A percentile compares a stretch with the other conserved stretches of the same genome.
phyloP scores from a whole-genome alignment of 2,329 filamentous ascomycete species.

The Cytospora piceae region DNA sequence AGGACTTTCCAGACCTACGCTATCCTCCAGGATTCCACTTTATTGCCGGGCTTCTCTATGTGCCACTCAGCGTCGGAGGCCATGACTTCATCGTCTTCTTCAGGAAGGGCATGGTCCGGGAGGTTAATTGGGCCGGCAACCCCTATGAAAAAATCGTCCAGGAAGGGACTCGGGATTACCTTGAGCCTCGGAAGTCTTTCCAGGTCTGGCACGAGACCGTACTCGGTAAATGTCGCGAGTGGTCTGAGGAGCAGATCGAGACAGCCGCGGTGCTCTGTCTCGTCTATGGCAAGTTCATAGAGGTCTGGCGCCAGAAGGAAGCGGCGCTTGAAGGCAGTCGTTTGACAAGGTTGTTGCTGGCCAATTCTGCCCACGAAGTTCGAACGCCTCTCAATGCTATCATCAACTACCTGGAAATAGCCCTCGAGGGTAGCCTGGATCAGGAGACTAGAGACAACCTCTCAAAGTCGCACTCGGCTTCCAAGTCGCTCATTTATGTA shows the following conservation, averaged over 20 bases:
- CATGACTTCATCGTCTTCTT: slow-evolving; percentile 91
- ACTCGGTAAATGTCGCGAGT: slow-evolving; percentile 80
- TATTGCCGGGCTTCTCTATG: slow-evolving; percentile 79
- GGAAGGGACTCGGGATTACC: slow-evolving; percentile 71
- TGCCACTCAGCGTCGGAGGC: slow-evolving; percentile 76
- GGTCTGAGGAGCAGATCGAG: slow-evolving; percentile 87
- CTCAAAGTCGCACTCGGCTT: slow-evolving; percentile 83
- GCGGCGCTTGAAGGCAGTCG: slow-evolving; percentile 80
- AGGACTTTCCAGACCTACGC: slow-evolving; percentile 79
- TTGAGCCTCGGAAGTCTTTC: slow-evolving; percentile 81
- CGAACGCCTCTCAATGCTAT: slow-evolving; percentile 90
- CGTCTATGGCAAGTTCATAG: slow-evolving; percentile 88
- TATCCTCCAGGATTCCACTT: slow-evolving; percentile 79
- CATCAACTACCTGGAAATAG: slow-evolving; percentile 93
- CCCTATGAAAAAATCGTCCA: slow-evolving; percentile 79
- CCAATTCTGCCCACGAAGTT: slow-evolving; percentile 90
- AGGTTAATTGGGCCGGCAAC: slow-evolving; percentile 86
- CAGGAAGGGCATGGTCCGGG: slow-evolving; percentile 72
- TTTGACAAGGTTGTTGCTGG: slow-evolving; percentile 75
- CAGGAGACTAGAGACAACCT: slow-evolving; percentile 84
- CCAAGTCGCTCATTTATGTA: slow-evolving; percentile 93
- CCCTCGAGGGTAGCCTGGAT: slow-evolving; percentile 78
- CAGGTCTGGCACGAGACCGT: slow-evolving; percentile 81
- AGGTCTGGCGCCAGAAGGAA: slow-evolving; percentile 92
- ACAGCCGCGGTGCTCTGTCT: slow-evolving; percentile 85